A percentile compares a stretch with the other conserved stretches of the same genome.
phyloP scores from a whole-genome alignment of 1,284 basidiomycete species.

The Malassezia cuniculi region DNA sequence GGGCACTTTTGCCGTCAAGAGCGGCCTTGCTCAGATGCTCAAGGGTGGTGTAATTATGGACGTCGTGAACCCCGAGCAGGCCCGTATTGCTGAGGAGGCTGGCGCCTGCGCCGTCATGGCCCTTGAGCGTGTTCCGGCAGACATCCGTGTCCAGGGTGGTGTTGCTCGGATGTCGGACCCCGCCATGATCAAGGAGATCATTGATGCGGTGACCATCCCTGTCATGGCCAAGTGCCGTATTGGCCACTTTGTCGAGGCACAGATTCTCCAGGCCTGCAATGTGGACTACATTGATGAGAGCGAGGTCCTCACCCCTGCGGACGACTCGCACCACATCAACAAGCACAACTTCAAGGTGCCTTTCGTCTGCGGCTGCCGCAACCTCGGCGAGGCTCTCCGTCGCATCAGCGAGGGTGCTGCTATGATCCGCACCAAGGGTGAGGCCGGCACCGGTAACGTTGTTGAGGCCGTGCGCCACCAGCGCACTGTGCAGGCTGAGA shows the following conservation, averaged over 20 bases:
- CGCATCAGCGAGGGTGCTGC: conserved; percentile 82
- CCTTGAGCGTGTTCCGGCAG: conserved; percentile 78
- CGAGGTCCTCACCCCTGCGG: conserved; percentile 90
- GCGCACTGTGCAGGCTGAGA: conserved; percentile 68
- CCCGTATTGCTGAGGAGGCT: conserved; percentile 90
- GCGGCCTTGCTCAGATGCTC: conserved; percentile 48
- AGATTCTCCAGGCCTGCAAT: conserved; percentile 86
- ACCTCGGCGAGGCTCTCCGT: conserved; percentile 71
- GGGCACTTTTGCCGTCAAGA: conserved; percentile 84
- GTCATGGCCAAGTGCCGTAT: conserved; percentile 83
- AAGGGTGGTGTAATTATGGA: conserved; percentile 48
- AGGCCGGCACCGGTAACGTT: conserved; percentile 90
- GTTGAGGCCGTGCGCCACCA: conserved; percentile 84
- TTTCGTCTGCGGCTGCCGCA: conserved; percentile 54
- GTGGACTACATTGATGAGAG: conserved; percentile 93
- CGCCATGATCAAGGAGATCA: conserved; percentile 90
- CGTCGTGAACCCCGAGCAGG: conserved; percentile 65
- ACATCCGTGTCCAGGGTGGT: conserved; percentile 53
- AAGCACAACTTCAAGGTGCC: conserved; percentile 58
- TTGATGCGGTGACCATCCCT: conserved; percentile 48
- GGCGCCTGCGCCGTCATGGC: conserved; percentile 94
- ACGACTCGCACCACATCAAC: conserved; percentile 48
- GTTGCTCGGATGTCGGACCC: conserved; percentile 55
- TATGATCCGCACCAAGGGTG: conserved; percentile 48
- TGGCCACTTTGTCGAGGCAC: conserved; percentile 64